phyloP scores from a whole-genome alignment of 352 stramenopile species.

The Globisporangium nodosum region DNA sequence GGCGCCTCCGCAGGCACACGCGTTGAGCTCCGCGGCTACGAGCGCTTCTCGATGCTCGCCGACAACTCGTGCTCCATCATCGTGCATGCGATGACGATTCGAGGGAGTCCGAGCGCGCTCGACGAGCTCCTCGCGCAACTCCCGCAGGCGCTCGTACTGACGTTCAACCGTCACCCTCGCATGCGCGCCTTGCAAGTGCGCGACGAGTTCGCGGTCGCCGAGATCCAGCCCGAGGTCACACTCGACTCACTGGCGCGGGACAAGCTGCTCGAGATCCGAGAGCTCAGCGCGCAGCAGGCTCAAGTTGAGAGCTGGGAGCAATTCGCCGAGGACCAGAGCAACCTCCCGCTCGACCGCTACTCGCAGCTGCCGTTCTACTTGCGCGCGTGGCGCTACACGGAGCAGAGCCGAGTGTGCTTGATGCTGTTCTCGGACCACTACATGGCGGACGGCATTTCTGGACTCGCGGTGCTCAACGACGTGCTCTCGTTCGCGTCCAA shows the following conservation, averaged over 20 bases:
- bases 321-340: too few species aligned
- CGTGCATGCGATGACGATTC: conserved; percentile 22
- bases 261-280: too few species aligned
- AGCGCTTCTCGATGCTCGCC: conserved; percentile 28
- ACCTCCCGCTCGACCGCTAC: too few species aligned
- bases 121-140: conserved; percentile 22
- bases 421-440: conserved; percentile 7
- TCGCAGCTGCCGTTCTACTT: too few species aligned
- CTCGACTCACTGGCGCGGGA: conserved; percentile 2
- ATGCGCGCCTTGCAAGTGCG: conserved; percentile 35
- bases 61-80: conserved; percentile 16
- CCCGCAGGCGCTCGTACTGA: conserved; percentile 19
- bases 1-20: background rate
- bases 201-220: conserved; percentile 28
- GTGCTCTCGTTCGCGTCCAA: conserved; percentile 5
- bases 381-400: too few species aligned
- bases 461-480: conserved; percentile 8
- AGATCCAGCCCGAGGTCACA: conserved; percentile 24
- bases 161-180: conserved; percentile 38
- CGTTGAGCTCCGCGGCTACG: conserved; percentile 23
- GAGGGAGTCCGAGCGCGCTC: conserved; percentile 2
- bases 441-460: conserved; percentile 8
- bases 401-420: too few species aligned
- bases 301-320: too few species aligned
- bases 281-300: too few species aligned